Percentiles rank a stretch among this genome's conserved stretches.
phyloP scores from a whole-genome alignment of 2,329 filamentous ascomycete genomes.

The Fusarium decemcellulare region DNA sequence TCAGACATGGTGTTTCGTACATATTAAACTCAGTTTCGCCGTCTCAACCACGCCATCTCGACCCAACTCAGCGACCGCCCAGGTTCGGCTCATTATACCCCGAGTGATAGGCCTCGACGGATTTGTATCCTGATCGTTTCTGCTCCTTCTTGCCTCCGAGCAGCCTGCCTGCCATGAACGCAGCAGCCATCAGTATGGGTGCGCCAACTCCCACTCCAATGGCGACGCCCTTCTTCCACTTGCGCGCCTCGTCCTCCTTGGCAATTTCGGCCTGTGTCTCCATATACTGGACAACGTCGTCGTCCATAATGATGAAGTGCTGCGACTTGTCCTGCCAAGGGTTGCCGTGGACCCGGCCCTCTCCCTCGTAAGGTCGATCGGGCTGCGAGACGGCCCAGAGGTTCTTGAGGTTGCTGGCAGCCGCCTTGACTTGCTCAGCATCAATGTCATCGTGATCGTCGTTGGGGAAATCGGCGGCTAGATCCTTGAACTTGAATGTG shows the following conservation, averaged over 20 bases:
- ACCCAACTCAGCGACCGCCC: conserved; percentile 13
- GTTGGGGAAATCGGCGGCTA: conserved; percentile 30
- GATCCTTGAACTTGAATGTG: conserved; percentile 32
- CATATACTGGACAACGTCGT: conserved; percentile 19
- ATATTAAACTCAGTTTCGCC: conserved; percentile 5
- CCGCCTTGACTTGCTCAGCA: conserved; percentile 28
- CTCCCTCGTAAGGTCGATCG: conserved; percentile 13
- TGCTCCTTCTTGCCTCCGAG: conserved; percentile 10
- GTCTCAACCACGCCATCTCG: not conserved
- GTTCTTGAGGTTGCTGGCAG: conserved; percentile 21
- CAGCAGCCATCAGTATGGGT: conserved; percentile 9
- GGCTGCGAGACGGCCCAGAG: conserved; percentile 31
- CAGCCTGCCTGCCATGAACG: conserved; percentile 16
- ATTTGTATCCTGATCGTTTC: conserved; percentile 32
- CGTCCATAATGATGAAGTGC: conserved; percentile 33
- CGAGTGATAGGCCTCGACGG: conserved; percentile 23
- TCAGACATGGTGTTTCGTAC: conserved; percentile 17
- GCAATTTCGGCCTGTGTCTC: conserved; percentile 10
- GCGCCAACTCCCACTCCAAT: conserved; percentile 29
- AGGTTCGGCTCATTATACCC: conserved; percentile 31
- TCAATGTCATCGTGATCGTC: conserved; percentile 30
- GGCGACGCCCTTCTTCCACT: conserved; percentile 23
- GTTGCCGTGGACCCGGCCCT: conserved; percentile 18
- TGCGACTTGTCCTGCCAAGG: conserved; percentile 31
- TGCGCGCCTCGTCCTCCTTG: not conserved